Evolutionary conservation across 2,329 filamentous ascomycete genomes (phyloP).

Genomic region (Xylariales sp.): DNA sequence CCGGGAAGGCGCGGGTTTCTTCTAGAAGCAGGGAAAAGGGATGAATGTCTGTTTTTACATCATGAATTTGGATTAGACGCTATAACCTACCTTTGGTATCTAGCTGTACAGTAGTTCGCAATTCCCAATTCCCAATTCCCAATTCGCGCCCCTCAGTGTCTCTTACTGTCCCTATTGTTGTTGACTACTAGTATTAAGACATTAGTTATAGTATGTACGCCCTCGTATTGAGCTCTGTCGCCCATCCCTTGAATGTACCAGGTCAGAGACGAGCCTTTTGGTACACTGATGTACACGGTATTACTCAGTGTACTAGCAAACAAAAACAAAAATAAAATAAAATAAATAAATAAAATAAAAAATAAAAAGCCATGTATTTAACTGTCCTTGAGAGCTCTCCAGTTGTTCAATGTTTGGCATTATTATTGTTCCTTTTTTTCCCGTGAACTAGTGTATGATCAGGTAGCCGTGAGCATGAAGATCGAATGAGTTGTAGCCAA

Average conservation of each 20-base stretch:
- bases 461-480: too few species aligned
- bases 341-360: too few species aligned
- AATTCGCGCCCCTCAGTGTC: conserved; percentile 2
- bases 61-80: not conserved
- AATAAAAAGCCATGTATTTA: not conserved
- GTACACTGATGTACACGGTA: not conserved
- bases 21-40: conserved; percentile 28
- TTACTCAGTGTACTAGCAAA: too few species aligned
- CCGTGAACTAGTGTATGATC: not conserved
- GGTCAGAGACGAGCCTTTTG: not conserved
- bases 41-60: not conserved
- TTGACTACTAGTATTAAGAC: too few species aligned
- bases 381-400: not conserved
- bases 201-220: not conserved
- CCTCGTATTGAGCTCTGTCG: not conserved
- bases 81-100: not conserved
- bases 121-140: not conserved
- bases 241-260: not conserved
- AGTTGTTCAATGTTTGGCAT: conserved; percentile 3
- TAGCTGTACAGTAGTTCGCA: not conserved
- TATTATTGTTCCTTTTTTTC: not conserved
- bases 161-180: not conserved
- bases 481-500: not conserved
- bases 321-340: too few species aligned
- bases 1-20: conserved; percentile 10